Evolutionary conservation across 2,329 filamentous ascomycete genomes (phyloP).

Genomic region (Fusarium guadeloupense): DNA sequence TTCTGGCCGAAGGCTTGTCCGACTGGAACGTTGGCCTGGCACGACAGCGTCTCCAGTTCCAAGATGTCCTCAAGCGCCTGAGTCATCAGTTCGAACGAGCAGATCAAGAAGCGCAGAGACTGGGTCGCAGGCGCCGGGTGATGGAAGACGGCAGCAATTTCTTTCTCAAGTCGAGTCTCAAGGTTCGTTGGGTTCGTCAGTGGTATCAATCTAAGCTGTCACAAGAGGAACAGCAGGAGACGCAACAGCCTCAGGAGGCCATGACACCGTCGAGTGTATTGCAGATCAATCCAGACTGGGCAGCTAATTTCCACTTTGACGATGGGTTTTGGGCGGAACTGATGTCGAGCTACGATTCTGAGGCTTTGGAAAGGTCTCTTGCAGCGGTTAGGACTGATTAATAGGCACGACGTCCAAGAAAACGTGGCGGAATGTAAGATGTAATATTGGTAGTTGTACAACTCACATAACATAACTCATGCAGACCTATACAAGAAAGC

Average conservation of each 20-base stretch:
- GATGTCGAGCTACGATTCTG: constrained; percentile 35
- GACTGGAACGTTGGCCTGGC: constrained; percentile 52
- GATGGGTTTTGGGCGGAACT: constrained; percentile 44
- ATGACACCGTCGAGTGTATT: constrained; percentile 1
- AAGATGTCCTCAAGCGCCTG: constrained; percentile 40
- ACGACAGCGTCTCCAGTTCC: constrained; percentile 48
- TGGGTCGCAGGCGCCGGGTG: constrained; percentile 39
- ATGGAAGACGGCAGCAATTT: constrained; percentile 46
- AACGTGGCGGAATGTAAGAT: no score
- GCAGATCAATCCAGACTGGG: constrained; percentile 31
- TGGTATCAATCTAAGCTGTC: constrained; percentile 48
- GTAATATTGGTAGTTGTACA: no score
- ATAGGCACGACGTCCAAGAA: no score
- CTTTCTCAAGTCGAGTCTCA: constrained; percentile 47
- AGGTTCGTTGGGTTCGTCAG: constrained; percentile 52
- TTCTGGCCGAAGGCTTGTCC: constrained; percentile 46
- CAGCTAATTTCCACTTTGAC: constrained; percentile 42
- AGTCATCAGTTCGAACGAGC: constrained; percentile 46
- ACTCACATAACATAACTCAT: no score
- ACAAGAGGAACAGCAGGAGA: constrained; percentile 23
- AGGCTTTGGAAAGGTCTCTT: constrained; percentile 16
- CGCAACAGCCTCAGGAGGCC: constrained; percentile 6
- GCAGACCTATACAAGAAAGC: no score
- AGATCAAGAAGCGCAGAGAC: constrained; percentile 38
- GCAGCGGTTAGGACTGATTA: background rate